Conservation (phyloP, 2,329 filamentous ascomycete genomes). For the Exophiala calicioides region DNA sequence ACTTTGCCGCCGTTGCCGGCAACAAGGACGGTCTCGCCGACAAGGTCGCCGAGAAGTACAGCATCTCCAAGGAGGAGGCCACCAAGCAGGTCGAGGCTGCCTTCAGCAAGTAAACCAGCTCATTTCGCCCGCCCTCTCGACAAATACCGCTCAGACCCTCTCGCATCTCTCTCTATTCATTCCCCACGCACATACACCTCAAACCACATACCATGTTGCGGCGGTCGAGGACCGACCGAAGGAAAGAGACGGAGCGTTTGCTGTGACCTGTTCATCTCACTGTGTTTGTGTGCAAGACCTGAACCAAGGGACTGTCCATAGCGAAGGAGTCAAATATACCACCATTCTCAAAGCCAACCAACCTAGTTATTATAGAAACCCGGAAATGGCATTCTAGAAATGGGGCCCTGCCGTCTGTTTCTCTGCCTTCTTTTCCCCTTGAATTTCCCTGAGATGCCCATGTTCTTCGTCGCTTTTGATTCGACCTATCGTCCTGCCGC, state of each 20-base stretch:
- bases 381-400: neutral
- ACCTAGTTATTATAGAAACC: no score
- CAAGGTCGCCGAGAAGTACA: slow-evolving; percentile 25
- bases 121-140: no score
- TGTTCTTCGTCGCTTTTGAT: no score
- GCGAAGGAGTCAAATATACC: slow-evolving; percentile 2
- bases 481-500: no score
- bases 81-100: slow-evolving; percentile 23
- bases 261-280: neutral
- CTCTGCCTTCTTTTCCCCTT: no score
- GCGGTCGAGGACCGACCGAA: neutral
- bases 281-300: neutral
- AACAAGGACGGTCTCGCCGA: slow-evolving; percentile 24
- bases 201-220: no score
- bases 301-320: neutral
- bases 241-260: neutral
- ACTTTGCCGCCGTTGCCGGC: slow-evolving; percentile 25
- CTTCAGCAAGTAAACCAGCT: slow-evolving; percentile 17
- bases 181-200: no score
- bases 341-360: no score
- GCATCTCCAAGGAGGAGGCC: slow-evolving; percentile 29
- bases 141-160: neutral
- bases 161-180: neutral
- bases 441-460: no score
- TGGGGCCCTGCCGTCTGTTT: no score